A percentile compares a stretch with the other conserved stretches of the same genome.
phyloP scores from a whole-genome alignment of 352 stramenopile genomes.

The Paralagenidium karlingii region DNA sequence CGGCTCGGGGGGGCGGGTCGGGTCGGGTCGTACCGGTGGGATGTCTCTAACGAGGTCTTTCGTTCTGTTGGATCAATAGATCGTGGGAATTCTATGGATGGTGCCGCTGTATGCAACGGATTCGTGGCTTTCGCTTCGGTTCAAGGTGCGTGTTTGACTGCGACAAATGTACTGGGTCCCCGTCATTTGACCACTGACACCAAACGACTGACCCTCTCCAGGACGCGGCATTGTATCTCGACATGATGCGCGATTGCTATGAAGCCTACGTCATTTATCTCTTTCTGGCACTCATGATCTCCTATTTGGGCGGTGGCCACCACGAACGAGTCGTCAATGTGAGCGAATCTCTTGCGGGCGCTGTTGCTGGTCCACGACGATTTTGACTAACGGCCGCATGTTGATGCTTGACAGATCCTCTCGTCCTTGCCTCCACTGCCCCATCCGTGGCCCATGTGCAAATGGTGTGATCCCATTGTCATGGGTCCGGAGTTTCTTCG shows the following conservation, averaged over 20 bases:
- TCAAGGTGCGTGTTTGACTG: conserved; percentile 52
- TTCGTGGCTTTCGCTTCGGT: conserved; percentile 95
- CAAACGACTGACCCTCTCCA: conserved; percentile 5
- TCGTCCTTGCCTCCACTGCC: conserved; percentile 40
- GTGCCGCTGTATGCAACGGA: conserved; percentile 97
- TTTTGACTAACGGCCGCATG: conserved; percentile 7
- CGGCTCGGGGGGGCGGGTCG: too few relatives aligned
- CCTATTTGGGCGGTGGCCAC: conserved; percentile 88
- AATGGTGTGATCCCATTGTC: conserved; percentile 41
- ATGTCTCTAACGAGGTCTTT: not conserved
- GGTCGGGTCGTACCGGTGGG: too few relatives aligned
- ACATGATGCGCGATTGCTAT: conserved; percentile 95
- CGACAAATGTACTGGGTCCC: not conserved
- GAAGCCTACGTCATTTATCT: conserved; percentile 98
- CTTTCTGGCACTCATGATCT: conserved; percentile 94
- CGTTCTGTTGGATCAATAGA: conserved; percentile 27
- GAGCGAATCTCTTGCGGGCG: conserved; percentile 10
- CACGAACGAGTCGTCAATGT: conserved; percentile 69
- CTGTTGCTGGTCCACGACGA: conserved; percentile 12
- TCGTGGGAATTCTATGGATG: conserved; percentile 98
- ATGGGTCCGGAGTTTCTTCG: conserved; percentile 84
- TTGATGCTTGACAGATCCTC: conserved; percentile 15
- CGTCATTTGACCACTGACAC: conserved; percentile 3
- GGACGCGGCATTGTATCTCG: conserved; percentile 81
- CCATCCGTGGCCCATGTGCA: conserved; percentile 66